Base-by-base conservation (phyloP, 2,329 filamentous ascomycete species). In the Cladophialophora exuberans region DNA sequence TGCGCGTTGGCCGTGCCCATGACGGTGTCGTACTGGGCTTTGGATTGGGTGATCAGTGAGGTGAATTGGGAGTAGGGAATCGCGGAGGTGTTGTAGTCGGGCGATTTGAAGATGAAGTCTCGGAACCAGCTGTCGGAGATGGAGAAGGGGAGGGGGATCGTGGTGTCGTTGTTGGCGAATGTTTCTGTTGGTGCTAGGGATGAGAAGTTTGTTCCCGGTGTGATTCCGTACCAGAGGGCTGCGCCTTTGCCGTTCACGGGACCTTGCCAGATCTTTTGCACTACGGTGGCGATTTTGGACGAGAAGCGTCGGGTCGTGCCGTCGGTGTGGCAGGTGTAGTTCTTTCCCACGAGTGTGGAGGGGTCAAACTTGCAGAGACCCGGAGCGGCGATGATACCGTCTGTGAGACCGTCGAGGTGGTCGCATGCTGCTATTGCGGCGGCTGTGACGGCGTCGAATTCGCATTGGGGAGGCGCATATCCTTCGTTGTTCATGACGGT, bases 31-130 rank as follows among this genome's bases (percentile, higher is more conserved):
- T 72, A 76, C 41, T 71, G 56, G 2, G 63, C 80, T 3, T 72
- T 78, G 1, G 81, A 65, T 1, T 80, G 80, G 33, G 54, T 58
- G 43, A 72, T 64, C 7, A 68, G 50, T 2, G 39, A 17, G 13
- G 64, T 59, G 44, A 64, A 67, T 10, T 66, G 59, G 22, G 49
- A 56, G 38, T 67, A 61, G 15, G 59, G 65, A 31, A 77, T 28
- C 57, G 20, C 10, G 26, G 54, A 47, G 6, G 68, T 39, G 43
- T 72, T 62, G 53, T 69, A 70, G 3, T 61, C 50, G 1, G 62
- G 2, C 69, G 54, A 18, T 20, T 43, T 43, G 25, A 26, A 33
- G n/a, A 35, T 77, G 70, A 70, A 83, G 82, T 13, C 69, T 57
- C 1, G 75, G 22, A 78, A 1, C 84, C 70, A 54, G 35, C 18